These are phyloP conservation scores for Chlorella sp. DNA, from an alignment of 139 green algal genomes.

Conservation along the genomic window DNA sequence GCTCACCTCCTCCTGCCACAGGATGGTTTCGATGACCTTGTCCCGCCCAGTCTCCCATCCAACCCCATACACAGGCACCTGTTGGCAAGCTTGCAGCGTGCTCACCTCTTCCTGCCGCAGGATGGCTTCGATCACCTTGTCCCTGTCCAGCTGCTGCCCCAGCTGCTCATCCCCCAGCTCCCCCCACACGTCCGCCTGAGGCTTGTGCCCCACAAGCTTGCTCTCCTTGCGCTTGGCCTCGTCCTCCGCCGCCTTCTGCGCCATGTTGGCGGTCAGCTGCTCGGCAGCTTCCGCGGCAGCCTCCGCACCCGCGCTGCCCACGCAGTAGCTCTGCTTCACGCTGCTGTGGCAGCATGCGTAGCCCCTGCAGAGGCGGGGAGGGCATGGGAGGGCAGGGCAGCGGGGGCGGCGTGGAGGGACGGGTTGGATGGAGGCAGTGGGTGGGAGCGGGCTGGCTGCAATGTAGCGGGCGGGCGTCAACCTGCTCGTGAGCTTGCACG, in stretches of 20 bases:
- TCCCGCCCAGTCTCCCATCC: too few species aligned
- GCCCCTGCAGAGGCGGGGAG: constrained; percentile 49
- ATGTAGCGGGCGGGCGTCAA: too few species aligned
- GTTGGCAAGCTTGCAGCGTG: too few species aligned
- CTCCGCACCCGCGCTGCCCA: constrained; percentile 61
- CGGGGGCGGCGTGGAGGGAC: background rate
- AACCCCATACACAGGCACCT: too few species aligned
- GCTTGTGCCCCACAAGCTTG: constrained; percentile 57
- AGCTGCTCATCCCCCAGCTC: constrained; percentile 55
- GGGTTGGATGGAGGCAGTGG: background rate
- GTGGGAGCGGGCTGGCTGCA: background rate
- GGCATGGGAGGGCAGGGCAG: background rate
- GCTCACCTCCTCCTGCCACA: too few species aligned
- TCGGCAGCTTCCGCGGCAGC: constrained; percentile 56
- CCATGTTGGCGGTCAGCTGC: constrained; percentile 73
- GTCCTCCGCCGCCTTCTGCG: constrained; percentile 46
- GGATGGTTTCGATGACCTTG: too few species aligned
- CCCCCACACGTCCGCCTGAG: constrained; percentile 74
- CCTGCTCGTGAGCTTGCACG: too few species aligned
- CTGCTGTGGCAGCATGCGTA: constrained; percentile 93
- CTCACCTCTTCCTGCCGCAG: constrained; percentile 59
- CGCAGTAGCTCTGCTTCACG: constrained; percentile 95
- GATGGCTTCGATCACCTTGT: constrained; percentile 83
- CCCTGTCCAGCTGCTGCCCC: constrained; percentile 73
- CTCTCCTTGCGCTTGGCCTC: constrained; percentile 57